Evolutionary conservation across 192 early-diverging fungal species (phyloP), one percentile per base, ranked within the genome.

Genomic region (Coemansia sp.): DNA sequence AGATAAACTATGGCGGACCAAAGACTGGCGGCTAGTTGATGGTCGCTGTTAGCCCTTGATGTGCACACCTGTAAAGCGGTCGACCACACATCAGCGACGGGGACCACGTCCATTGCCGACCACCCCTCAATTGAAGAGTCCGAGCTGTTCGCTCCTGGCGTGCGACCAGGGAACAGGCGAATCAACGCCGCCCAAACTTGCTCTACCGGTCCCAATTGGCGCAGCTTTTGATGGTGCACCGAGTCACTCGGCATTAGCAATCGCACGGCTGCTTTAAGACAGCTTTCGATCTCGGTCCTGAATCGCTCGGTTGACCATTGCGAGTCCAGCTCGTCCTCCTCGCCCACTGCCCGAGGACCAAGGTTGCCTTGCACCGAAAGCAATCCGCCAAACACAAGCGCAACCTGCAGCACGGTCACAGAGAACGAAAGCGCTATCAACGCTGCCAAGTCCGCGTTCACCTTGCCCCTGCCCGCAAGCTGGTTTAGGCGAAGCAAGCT

Each of bases 331-430:
- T 74, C 74, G 9, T 73, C 67, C 7, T 76, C 70, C n/a, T 72
- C 65, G 41, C 68, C 74, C 32, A 74, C 70, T n/a, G 79, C 79
- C n/a, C 49, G 65, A 5, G 76, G 71, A 5, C 74, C 63, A 11
- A 46, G 29, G 15, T 35, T 42, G 40, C 49, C 64, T 8, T 12
- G 19, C 8, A 54, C 60, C 6, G 40, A 57, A 8, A 42, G 41
- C 5, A 39, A 38, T 12, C 68, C 32, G 20, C 45, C 58, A 17
- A 82, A 19, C 22, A 45, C 58, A 1, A 67, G 42, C 25, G 79
- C 67, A 22, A 77, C 19, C 46, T 82, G 79, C 43, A 69, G 59
- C 31, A 82, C n/a, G 2, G 42, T n/a, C 11, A 77, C 65, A 0
- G 59, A 58, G 54, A 70, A 70, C 22, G 70, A 65, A 6, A 82